These are phyloP conservation scores for Phytophthora hybrid DNA, from an alignment of 352 stramenopile genomes.

Conservation along the genomic window DNA sequence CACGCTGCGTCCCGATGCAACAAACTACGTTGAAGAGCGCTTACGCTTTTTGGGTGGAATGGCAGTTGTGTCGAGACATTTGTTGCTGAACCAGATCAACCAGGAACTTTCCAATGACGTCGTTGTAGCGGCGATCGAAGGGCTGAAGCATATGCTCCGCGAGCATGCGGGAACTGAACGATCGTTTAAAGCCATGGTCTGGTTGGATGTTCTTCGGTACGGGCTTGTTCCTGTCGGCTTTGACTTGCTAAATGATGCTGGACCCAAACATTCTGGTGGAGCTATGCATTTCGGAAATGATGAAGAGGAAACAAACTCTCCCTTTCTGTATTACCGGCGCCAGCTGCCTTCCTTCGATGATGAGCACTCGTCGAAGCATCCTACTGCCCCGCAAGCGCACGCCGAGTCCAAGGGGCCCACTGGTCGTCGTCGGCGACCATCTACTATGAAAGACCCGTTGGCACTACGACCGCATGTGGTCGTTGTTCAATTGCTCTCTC, in stretches of 20 bases:
- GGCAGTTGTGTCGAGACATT: constrained; percentile 56
- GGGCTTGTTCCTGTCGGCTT: constrained; percentile 67
- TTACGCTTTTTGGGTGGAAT: constrained; percentile 69
- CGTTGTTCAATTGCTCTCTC: constrained; percentile 68
- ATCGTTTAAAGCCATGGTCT: constrained; percentile 52
- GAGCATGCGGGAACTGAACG: constrained; percentile 41
- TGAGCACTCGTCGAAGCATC: constrained; percentile 12
- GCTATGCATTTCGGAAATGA: constrained; percentile 40
- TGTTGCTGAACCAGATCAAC: constrained; percentile 48
- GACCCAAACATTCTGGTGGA: constrained; percentile 8
- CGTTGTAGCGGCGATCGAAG: constrained; percentile 54
- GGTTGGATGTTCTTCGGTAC: constrained; percentile 68
- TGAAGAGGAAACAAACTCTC: constrained; percentile 48
- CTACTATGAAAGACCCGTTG: constrained; percentile 67
- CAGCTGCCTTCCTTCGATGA: constrained; percentile 45
- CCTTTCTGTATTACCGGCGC: constrained; percentile 64
- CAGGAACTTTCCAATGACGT: constrained; percentile 54
- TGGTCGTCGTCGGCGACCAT: constrained; percentile 52
- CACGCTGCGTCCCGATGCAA: constrained; percentile 42
- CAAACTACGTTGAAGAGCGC: constrained; percentile 51
- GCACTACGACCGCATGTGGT: constrained; percentile 66
- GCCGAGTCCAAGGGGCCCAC: constrained; percentile 15
- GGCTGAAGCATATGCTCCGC: constrained; percentile 62
- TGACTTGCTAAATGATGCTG: constrained; percentile 52
- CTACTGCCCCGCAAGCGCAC: background rate